Base-by-base conservation (phyloP, 2,329 filamentous ascomycete species). In the Beauveria bassiana region DNA sequence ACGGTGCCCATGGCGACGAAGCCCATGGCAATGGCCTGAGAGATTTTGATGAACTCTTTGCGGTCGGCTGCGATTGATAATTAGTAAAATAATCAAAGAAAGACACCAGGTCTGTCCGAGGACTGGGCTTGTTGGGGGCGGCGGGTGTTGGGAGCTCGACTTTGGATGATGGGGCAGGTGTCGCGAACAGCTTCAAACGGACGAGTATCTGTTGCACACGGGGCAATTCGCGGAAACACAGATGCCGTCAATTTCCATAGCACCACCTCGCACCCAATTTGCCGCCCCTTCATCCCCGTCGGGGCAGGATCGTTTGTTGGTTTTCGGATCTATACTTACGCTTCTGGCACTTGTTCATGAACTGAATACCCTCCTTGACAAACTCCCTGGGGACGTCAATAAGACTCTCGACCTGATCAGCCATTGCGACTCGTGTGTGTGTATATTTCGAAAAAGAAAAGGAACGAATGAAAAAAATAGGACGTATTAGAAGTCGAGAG, bases 1-100 rank as follows among this genome's bases (percentile, higher is more conserved):
- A 88, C 86, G 53, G 84, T 83, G 65, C 86, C 86, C 86, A 88
- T 88, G 74, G 88, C 81, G 65, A 89, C 73, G 76, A 89, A 89
- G 63, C 86, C 86, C 65, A 87, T 81, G 62, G 86, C 86, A 64
- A 89, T 86, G 64, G 86, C 86, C 75, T 81, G 78, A 71, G 75
- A 78, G 61, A 79, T 73, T 66, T 75, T 74, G 59, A 77, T 68
- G 65, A 78, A 79, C 68, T 79, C 77, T 65, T 74, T 73, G 65
- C 73, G 70, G 59, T 79, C 76, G 61, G 75, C 75, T 77, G 58
- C 43, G 45, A 9, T 28, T 49, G 53, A 18, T 18, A 42, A 42
- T 43, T 20, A 20, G 18, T 20, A 20, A 18, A 43, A 43, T 9
- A 20, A 43, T 20, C 1, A 34, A 12, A 10, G 9, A 14, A 16